Base-by-base conservation (phyloP, 2,329 filamentous ascomycete species). In the Corynespora cassiicola region DNA sequence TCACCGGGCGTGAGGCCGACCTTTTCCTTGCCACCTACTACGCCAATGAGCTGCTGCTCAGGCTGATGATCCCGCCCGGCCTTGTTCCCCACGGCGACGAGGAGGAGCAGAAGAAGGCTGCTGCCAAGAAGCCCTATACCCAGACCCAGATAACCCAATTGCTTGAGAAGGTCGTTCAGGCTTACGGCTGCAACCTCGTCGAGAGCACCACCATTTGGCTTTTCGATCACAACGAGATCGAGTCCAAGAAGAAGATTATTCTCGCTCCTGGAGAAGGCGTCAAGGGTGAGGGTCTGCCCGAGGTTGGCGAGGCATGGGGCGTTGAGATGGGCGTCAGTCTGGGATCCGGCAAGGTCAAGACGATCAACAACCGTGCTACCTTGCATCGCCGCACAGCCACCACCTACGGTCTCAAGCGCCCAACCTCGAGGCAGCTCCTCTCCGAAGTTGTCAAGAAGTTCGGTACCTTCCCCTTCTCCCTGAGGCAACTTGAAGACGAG, bases 151-250 rank as follows among this genome's bases (percentile, higher is more conserved):
- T 99, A 63, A 94, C 87, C 50, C 79, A 81, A 58, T 76, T 97
- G 50, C 77, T 99, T 33, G 90, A 96, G 74, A 96, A 94, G 80
- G 82, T 97, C 29, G 88, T 85, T 66, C 90, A 95, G 76, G 80
- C 82, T 58, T 99, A 95, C 73, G 91, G 89, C 47, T 91, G 88
- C 79, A 95, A 86, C 70, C 76, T 97, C 17, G 90, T 99, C 39
- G 94, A 99, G 81, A 95, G 91, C 80, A 99, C 94, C 50, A 99
- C 94, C 27, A 95, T 89, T 65, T 99, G 94, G 91, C 75, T 90
- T 45, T 97, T 99, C 69, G 90, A 90, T 66, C 88, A 88, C 70
- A 96, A 97, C 73, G 94, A 99, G 73, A 97, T 99, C 52, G 94
- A 99, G 77, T 88, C 88, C 61, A 85, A 87, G 79, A 96, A 96